phyloP scores from a whole-genome alignment of 2,329 filamentous ascomycete genomes.

The Penicillium verrucosum region DNA sequence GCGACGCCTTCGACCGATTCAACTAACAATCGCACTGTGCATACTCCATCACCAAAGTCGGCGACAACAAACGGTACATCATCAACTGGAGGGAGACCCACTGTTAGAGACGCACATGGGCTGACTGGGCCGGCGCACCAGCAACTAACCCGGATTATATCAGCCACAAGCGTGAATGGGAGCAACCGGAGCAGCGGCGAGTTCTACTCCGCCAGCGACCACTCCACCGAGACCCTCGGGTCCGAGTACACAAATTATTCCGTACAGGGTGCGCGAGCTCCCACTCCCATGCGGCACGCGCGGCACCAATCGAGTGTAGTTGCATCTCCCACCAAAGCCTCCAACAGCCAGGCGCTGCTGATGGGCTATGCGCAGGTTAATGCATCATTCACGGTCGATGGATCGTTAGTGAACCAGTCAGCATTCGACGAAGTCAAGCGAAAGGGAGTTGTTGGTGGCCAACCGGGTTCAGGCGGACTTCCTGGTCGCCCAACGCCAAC shows the following conservation, averaged over 20 bases:
- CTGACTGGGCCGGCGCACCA: constrained; percentile 30
- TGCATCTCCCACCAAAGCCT: constrained; percentile 16
- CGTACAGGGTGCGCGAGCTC: constrained; percentile 51
- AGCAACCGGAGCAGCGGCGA: constrained; percentile 91
- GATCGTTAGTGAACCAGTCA: constrained; percentile 81
- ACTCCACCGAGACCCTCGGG: constrained; percentile 86
- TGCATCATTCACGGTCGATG: constrained; percentile 87
- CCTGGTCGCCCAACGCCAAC: constrained; percentile 51
- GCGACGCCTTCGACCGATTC: constrained; percentile 38
- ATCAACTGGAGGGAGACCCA: constrained; percentile 14
- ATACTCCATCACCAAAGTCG: constrained; percentile 30
- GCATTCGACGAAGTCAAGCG: constrained; percentile 95
- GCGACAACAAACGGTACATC: constrained; percentile 24
- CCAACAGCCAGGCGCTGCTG: constrained; percentile 69
- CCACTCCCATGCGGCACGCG: constrained; percentile 36
- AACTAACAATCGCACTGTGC: constrained; percentile 24
- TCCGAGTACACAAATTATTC: constrained; percentile 70
- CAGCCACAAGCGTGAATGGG: constrained; percentile 69
- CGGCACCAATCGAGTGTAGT: constrained; percentile 47
- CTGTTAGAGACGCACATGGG: constrained; percentile 24
- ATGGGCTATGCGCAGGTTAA: constrained; percentile 97
- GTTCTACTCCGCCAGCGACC: constrained; percentile 91
- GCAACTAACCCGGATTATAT: constrained; percentile 64
- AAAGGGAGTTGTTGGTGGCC: constrained; percentile 83
- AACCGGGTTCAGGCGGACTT: constrained; percentile 75